Base-by-base conservation (phyloP, 495 filamentous ascomycete species). In the Aspergillus incahuasiensis region DNA sequence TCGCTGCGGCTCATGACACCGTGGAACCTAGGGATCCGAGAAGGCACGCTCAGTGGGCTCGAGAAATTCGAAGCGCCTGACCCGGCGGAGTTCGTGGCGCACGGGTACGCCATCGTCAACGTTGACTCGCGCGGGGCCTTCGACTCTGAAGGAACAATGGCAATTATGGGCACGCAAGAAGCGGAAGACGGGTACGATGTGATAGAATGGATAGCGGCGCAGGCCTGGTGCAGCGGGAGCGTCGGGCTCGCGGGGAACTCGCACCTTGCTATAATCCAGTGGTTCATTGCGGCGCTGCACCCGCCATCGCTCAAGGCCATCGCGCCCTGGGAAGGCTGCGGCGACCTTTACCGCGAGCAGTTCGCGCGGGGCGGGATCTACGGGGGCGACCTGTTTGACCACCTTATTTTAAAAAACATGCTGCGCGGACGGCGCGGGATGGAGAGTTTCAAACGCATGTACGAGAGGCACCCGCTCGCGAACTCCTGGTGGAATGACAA, bases 291-390 rank as follows among this genome's bases (percentile, higher is more conserved):
- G 2, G 61, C 69, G 3, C 42, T 66, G 34, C 59, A 64, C 34
- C 75, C 74, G 6, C 74, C 74, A 6, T 69, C 69, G 0, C 60
- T 80, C 0, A 71, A 71, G 18, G 71, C 73, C 0, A 77, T 79
- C 35, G 70, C 76, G 0, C 77, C 76, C 0, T 79, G 76, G 77
- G 76, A 79, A 51, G 74, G 69, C 4, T 73, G 62, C 56, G 63
- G 64, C 8, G 75, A 80, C 58, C 56, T 76, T 13, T 80, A 75
- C 51, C 68, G 74, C 16, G 73, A 78, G 24, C 67, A 67, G 21
- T 62, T 72, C 34, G 60, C 59, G 13, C 59, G 71, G 1, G 74
- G 74, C 5, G 72, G 72, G 48, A 30, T 69, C 51, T 65, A 63
- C 38, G 52, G 64, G 41, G 63, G 55, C 1, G 59, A 35, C 32